Percentiles rank a stretch among this genome's conserved stretches.
These are phyloP conservation scores for Penicillium steckii DNA, from an alignment of 495 filamentous ascomycete genomes.

Conservation along the genomic window DNA sequence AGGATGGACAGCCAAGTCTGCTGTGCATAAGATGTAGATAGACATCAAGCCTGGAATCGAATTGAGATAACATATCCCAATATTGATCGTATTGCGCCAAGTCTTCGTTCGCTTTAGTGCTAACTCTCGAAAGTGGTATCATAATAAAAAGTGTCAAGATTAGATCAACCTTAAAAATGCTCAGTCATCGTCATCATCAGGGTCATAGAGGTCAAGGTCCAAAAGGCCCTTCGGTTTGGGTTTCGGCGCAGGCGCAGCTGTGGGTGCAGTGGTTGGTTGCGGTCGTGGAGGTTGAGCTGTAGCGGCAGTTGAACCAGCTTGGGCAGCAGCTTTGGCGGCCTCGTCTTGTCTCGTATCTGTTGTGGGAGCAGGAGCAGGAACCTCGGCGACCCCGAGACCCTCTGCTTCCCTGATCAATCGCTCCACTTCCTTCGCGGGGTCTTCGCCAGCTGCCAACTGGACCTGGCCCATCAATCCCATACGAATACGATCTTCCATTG, in stretches of 20 bases:
- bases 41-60: not conserved
- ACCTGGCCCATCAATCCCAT: slow-evolving; percentile 48
- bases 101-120: too few relatives aligned
- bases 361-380: slow-evolving; percentile 18
- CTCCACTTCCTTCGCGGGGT: slow-evolving; percentile 43
- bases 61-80: not conserved
- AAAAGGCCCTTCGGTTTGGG: slow-evolving; percentile 40
- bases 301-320: slow-evolving; percentile 32
- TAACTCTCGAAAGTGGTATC: slow-evolving; percentile 17
- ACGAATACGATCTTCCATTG: slow-evolving; percentile 49
- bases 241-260: slow-evolving; percentile 28
- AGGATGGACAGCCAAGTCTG: slow-evolving; percentile 52
- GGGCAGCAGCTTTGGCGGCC: slow-evolving; percentile 36
- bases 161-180: slow-evolving; percentile 7
- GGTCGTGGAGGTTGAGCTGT: slow-evolving; percentile 8
- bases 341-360: slow-evolving; percentile 30
- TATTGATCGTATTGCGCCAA: not conserved
- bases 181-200: slow-evolving; percentile 46
- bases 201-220: slow-evolving; percentile 48
- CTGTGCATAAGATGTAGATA: slow-evolving; percentile 52
- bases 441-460: slow-evolving; percentile 36
- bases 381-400: slow-evolving; percentile 33
- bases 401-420: slow-evolving; percentile 43
- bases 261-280: slow-evolving; percentile 15
- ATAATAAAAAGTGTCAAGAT: slow-evolving; percentile 11